These are phyloP conservation scores for Coleophoma crateriformis DNA, from an alignment of 2,329 filamentous ascomycete species.

Conservation along the genomic window DNA sequence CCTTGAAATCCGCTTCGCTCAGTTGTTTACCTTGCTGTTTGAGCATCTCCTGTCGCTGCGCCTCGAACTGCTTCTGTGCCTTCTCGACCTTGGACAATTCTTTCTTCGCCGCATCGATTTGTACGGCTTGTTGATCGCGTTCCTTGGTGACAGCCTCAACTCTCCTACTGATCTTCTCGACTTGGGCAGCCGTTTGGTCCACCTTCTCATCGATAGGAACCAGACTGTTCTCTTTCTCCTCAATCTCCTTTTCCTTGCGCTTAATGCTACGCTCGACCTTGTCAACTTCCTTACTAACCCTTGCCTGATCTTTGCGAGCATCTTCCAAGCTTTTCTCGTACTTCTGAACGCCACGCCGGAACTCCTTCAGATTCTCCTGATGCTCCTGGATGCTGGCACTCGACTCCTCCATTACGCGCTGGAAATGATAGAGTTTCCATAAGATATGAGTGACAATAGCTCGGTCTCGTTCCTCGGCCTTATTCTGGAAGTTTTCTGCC, in stretches of 20 bases:
- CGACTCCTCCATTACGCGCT: conserved; percentile 88
- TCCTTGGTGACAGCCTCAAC: conserved; percentile 71
- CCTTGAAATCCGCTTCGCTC: conserved; percentile 78
- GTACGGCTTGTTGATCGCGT: conserved; percentile 62
- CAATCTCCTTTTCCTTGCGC: conserved; percentile 78
- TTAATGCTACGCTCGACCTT: conserved; percentile 85
- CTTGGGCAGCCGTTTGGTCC: conserved; percentile 65
- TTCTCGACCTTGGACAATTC: conserved; percentile 82
- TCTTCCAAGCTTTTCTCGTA: conserved; percentile 76
- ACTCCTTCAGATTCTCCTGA: conserved; percentile 91
- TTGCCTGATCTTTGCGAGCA: conserved; percentile 77
- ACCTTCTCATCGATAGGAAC: conserved; percentile 93
- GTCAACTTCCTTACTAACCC: conserved; percentile 68
- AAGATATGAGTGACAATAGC: conserved; percentile 90
- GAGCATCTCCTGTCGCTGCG: conserved; percentile 77
- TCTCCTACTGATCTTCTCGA: conserved; percentile 61
- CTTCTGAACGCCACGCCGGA: conserved; percentile 79
- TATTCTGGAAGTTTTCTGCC: conserved; percentile 87
- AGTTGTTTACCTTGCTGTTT: conserved; percentile 84
- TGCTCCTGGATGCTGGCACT: conserved; percentile 86
- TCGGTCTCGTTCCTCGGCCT: conserved; percentile 83
- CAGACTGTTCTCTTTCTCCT: conserved; percentile 78
- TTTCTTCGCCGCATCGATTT: conserved; percentile 70
- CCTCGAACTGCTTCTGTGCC: conserved; percentile 82
- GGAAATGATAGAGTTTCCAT: conserved; percentile 96